Evolutionary conservation across 768 basidiomycete genomes (phyloP).

Genomic region (Candolleomyces eurysporus): DNA sequence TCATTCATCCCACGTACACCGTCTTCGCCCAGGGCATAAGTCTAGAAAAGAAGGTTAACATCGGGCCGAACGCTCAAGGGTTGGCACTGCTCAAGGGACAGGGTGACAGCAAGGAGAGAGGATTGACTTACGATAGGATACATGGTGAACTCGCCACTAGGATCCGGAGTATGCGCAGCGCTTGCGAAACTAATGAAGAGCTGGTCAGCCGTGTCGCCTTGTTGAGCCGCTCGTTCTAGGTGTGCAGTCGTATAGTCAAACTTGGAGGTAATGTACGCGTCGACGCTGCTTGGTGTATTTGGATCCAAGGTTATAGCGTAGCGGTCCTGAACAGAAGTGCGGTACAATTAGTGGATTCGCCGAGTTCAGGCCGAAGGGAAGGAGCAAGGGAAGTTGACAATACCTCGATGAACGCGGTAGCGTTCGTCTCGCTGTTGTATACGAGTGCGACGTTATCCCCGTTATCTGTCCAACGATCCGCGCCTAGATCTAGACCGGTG

Average conservation of each 20-base stretch:
- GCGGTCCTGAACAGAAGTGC: constrained; percentile 30
- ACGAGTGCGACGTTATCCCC: constrained; percentile 40
- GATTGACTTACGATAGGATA: constrained; percentile 31
- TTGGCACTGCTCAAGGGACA: not conserved
- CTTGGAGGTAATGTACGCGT: constrained; percentile 40
- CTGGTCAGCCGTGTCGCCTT: constrained; percentile 32
- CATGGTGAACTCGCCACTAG: constrained; percentile 22
- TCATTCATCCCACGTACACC: constrained; percentile 41
- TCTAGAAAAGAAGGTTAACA: constrained; percentile 22
- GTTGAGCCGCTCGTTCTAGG: constrained; percentile 37
- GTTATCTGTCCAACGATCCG: constrained; percentile 48
- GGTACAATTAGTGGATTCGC: not conserved
- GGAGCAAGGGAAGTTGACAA: not conserved
- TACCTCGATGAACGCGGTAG: constrained; percentile 46
- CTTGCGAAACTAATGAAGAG: constrained; percentile 50
- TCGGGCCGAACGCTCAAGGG: too few species aligned
- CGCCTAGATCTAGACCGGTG: constrained; percentile 44
- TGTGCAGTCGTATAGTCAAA: constrained; percentile 40
- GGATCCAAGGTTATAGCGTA: constrained; percentile 36
- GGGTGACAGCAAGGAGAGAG: not conserved
- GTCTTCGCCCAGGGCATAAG: constrained; percentile 43
- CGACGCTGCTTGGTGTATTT: constrained; percentile 27
- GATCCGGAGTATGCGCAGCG: constrained; percentile 35
- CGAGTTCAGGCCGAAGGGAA: not conserved
- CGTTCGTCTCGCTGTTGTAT: constrained; percentile 36